phyloP scores from a whole-genome alignment of 352 stramenopile species.

The Pythium aphanidermatum region DNA sequence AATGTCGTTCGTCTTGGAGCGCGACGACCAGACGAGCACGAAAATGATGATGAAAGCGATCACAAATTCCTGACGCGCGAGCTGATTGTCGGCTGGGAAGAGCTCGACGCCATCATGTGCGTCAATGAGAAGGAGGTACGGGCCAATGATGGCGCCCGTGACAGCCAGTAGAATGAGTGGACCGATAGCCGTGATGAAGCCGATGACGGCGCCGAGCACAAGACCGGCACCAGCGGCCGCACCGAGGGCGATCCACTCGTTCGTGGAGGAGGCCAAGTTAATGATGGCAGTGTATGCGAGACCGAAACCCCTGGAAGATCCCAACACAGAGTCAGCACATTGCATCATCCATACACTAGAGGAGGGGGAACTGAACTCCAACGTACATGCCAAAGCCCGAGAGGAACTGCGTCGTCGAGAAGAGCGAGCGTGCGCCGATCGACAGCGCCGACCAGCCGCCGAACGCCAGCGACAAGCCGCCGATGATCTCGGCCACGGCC shows the following conservation, averaged over 20 bases:
- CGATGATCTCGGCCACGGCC: constrained; percentile 69
- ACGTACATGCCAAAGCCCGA: constrained; percentile 83
- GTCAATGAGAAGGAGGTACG: constrained; percentile 78
- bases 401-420: constrained; percentile 74
- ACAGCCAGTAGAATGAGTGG: constrained; percentile 61
- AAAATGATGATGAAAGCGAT: constrained; percentile 87
- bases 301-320: constrained; percentile 67
- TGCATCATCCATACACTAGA: constrained; percentile 5
- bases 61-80: constrained; percentile 85
- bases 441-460: constrained; percentile 83
- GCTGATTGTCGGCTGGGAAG: constrained; percentile 63
- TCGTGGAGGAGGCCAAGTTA: constrained; percentile 46
- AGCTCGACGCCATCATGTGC: constrained; percentile 55
- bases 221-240: constrained; percentile 58
- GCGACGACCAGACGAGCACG: constrained; percentile 68
- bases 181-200: constrained; percentile 70
- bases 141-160: constrained; percentile 59
- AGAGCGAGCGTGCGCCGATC: constrained; percentile 78
- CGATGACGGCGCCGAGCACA: constrained; percentile 52
- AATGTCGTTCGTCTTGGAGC: constrained; percentile 73
- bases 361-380: not conserved
- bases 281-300: constrained; percentile 61
- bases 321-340: too few relatives aligned
- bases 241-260: constrained; percentile 69
- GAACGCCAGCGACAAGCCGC: constrained; percentile 79